Evolutionary conservation across 2,329 filamentous ascomycete genomes (phyloP).

Genomic region (Pleurostoma richardsiae): DNA sequence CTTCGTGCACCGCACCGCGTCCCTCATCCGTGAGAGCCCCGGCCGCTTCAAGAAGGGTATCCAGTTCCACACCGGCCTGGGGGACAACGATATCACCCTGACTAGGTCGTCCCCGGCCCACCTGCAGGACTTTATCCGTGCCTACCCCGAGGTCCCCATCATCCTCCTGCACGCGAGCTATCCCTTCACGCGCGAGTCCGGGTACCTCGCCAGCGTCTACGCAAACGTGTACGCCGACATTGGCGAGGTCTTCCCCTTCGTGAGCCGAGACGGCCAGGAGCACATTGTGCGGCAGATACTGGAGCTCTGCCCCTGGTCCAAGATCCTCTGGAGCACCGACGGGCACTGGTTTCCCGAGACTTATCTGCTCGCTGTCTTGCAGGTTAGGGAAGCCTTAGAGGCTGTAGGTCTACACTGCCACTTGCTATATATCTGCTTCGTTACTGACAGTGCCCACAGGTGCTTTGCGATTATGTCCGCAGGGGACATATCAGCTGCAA

Average conservation of each 20-base stretch:
- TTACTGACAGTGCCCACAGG: slow-evolving; percentile 28
- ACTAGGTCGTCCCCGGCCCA: slow-evolving; percentile 68
- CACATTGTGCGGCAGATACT: slow-evolving; percentile 65
- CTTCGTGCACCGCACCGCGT: slow-evolving; percentile 60
- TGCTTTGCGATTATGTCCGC: slow-evolving; percentile 63
- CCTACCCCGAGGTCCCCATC: slow-evolving; percentile 65
- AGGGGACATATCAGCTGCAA: slow-evolving; percentile 54
- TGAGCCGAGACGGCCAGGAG: slow-evolving; percentile 73
- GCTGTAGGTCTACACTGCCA: slow-evolving; percentile 39
- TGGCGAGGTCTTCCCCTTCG: slow-evolving; percentile 74
- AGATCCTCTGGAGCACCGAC: slow-evolving; percentile 76
- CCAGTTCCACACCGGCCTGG: slow-evolving; percentile 79
- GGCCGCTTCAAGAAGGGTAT: slow-evolving; percentile 59
- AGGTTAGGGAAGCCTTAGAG: slow-evolving; percentile 67
- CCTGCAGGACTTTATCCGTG: slow-evolving; percentile 67
- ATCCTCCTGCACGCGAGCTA: slow-evolving; percentile 78
- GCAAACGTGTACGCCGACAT: slow-evolving; percentile 78
- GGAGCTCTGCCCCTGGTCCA: slow-evolving; percentile 69
- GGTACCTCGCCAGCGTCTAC: slow-evolving; percentile 73
- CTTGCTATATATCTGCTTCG: background rate
- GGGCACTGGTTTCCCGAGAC: slow-evolving; percentile 77
- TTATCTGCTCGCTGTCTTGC: slow-evolving; percentile 66
- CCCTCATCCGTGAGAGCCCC: slow-evolving; percentile 44
- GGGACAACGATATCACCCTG: slow-evolving; percentile 72
- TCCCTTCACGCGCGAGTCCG: slow-evolving; percentile 72